Percentiles rank a stretch among this genome's conserved stretches.
Conservation (phyloP, 306 rosid genomes). For the Gastrolobium bilobum region DNA sequence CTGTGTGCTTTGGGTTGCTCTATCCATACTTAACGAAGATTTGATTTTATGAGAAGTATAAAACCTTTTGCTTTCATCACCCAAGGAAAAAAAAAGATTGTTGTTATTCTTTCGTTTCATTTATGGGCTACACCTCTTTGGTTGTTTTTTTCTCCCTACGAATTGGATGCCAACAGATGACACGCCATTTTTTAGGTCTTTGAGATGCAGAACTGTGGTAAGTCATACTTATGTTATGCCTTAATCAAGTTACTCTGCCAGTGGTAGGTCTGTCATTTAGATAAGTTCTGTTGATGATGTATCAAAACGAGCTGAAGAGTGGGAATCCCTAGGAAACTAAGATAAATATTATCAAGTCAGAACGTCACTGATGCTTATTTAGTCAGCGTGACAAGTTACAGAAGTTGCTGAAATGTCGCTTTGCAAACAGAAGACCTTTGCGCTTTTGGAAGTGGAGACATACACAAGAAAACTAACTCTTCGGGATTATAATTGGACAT, state of each 20-base stretch:
- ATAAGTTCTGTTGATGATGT: conserved; percentile 29
- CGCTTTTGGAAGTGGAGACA: conserved; percentile 15
- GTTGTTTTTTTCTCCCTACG: not conserved
- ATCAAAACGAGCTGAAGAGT: conserved; percentile 18
- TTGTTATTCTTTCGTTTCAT: not conserved
- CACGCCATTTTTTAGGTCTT: not conserved
- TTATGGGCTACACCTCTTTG: conserved; percentile 6
- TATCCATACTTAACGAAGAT: not conserved
- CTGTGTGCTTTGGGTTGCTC: conserved; percentile 5
- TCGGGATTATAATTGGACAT: conserved; percentile 19
- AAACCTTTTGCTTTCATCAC: not conserved
- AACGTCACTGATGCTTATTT: conserved; percentile 12
- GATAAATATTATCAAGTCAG: not conserved
- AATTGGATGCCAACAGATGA: conserved; percentile 27
- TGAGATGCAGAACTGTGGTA: conserved; percentile 29
- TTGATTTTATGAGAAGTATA: conserved; percentile 7
- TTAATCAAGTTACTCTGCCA: conserved; percentile 26
- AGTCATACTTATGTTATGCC: conserved; percentile 3
- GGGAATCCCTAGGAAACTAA: conserved; percentile 10
- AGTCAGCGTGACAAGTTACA: conserved; percentile 33
- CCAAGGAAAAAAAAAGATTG: too few species aligned
- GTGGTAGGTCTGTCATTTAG: conserved; percentile 31
- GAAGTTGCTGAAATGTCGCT: conserved; percentile 41
- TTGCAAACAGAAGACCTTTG: conserved; percentile 38
- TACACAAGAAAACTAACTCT: conserved; percentile 18